A percentile compares a stretch with the other conserved stretches of the same genome.
These are phyloP conservation scores for Cudoniella acicularis DNA, from an alignment of 495 filamentous ascomycete species.

Conservation along the genomic window DNA sequence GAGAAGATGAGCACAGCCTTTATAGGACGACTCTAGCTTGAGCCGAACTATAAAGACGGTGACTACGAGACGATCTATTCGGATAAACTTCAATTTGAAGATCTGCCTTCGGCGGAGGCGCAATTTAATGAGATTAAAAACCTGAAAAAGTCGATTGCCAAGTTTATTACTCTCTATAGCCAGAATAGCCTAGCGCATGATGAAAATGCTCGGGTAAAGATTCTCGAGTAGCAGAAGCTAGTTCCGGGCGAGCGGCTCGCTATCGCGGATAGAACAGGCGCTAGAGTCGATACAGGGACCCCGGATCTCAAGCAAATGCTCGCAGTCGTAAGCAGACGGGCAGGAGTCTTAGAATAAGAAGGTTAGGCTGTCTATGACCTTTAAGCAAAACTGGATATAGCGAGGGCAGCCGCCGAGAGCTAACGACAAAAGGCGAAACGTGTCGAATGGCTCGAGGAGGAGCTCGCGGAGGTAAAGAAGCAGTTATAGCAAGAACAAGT, in stretches of 20 bases:
- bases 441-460: conserved; percentile 15
- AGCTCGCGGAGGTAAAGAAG: conserved; percentile 16
- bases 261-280: conserved; percentile 8
- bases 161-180: conserved; percentile 19
- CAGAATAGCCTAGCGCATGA: conserved; percentile 9
- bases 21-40: conserved; percentile 16
- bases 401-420: conserved; percentile 12
- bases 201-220: conserved; percentile 10
- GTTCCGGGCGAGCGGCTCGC: conserved; percentile 14
- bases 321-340: conserved; percentile 16
- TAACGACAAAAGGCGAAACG: conserved; percentile 16
- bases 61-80: conserved; percentile 16
- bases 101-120: conserved; percentile 1
- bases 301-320: conserved; percentile 17
- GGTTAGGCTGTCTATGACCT: conserved; percentile 12
- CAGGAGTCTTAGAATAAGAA: conserved; percentile 19
- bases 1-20: conserved; percentile 15
- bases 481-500: conserved; percentile 16
- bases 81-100: conserved; percentile 18
- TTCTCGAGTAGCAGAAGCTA: conserved; percentile 18
- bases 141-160: conserved; percentile 16
- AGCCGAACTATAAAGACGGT: conserved; percentile 16
- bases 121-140: conserved; percentile 15
- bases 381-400: conserved; percentile 14
- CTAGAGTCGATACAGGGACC: conserved; percentile 14